Conservation (phyloP, 305 asterid species). For the Plantago lanceolata region DNA sequence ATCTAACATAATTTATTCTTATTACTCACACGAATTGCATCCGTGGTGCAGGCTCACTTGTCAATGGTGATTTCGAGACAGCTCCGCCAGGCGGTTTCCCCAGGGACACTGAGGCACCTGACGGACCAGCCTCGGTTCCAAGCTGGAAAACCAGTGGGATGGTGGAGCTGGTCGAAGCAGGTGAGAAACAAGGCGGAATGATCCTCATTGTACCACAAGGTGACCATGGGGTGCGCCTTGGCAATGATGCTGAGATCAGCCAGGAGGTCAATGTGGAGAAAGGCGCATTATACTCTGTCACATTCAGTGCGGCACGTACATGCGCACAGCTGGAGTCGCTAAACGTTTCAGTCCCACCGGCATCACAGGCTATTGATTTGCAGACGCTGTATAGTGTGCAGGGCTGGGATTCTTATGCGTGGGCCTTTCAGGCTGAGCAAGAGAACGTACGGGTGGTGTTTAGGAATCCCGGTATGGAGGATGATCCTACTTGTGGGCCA, state of each 20-base stretch:
- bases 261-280: slow-evolving; percentile 67
- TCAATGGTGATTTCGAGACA: slow-evolving; percentile 87
- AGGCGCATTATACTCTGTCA: slow-evolving; percentile 70
- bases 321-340: slow-evolving; percentile 95
- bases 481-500: slow-evolving; percentile 94
- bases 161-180: slow-evolving; percentile 77
- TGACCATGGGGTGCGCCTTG: slow-evolving; percentile 67
- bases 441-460: slow-evolving; percentile 57
- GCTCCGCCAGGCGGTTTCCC: slow-evolving; percentile 72
- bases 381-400: slow-evolving; percentile 80
- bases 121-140: slow-evolving; percentile 53
- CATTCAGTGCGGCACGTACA: slow-evolving; percentile 93
- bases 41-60: slow-evolving; percentile 47
- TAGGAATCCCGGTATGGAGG: slow-evolving; percentile 89
- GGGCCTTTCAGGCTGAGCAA: slow-evolving; percentile 70
- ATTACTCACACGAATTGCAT: not conserved
- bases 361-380: slow-evolving; percentile 74
- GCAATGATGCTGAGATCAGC: slow-evolving; percentile 85
- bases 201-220: slow-evolving; percentile 86
- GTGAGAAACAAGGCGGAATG: slow-evolving; percentile 93
- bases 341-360: slow-evolving; percentile 73
- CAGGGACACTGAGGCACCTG: slow-evolving; percentile 36
- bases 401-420: slow-evolving; percentile 91
- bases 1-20: not conserved
- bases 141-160: slow-evolving; percentile 74